Percentiles rank a stretch among this genome's conserved stretches.
Conservation (phyloP, 148 eudicot species). For the Selenicereus undatus region DNA sequence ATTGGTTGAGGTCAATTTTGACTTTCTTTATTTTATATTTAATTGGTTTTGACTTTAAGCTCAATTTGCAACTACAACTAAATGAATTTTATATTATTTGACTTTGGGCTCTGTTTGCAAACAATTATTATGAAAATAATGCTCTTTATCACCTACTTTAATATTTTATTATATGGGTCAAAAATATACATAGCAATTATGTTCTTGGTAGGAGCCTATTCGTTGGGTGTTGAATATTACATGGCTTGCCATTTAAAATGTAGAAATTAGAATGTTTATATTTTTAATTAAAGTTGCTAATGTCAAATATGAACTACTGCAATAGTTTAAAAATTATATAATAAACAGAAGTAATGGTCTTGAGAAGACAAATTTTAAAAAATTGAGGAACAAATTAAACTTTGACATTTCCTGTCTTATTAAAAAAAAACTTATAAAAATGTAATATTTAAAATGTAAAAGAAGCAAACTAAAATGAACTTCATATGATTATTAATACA, state of each 20-base stretch:
- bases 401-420: too few species aligned
- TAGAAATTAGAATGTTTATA: neutral
- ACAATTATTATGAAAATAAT: neutral
- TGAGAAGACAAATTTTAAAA: too few species aligned
- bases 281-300: neutral
- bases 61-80: neutral
- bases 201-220: neutral
- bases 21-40: constrained; percentile 16
- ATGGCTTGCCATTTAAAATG: neutral
- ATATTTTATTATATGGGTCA: neutral
- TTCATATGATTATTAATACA: too few species aligned
- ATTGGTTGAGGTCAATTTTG: constrained; percentile 20
- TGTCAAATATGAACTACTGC: neutral
- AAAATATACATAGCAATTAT: too few species aligned
- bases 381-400: too few species aligned
- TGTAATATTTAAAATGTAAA: too few species aligned
- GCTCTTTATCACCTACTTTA: neutral
- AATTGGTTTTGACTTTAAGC: constrained; percentile 17
- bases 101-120: neutral
- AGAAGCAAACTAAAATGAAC: too few species aligned
- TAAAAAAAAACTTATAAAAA: too few species aligned
- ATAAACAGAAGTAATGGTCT: too few species aligned
- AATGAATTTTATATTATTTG: neutral
- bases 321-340: too few species aligned
- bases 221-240: neutral